phyloP scores from a whole-genome alignment of 2,329 filamentous ascomycete genomes.

The Aspergillus eucalypticola region DNA sequence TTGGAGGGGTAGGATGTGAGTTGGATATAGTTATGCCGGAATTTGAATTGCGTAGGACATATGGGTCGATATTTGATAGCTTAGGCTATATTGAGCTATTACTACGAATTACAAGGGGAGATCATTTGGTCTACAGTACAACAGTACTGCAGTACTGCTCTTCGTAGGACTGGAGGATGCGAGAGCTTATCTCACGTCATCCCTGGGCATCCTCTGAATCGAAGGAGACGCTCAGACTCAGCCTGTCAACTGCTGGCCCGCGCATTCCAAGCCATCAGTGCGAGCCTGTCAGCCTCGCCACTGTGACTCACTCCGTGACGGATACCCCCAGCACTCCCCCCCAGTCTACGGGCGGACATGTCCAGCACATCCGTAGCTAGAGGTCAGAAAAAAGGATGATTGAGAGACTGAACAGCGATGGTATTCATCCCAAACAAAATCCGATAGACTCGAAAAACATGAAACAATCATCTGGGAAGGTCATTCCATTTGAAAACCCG shows the following conservation, averaged over 20 bases:
- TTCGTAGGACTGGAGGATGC: neutral
- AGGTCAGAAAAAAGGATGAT: neutral
- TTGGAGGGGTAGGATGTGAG: too few species aligned
- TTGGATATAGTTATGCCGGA: too few species aligned
- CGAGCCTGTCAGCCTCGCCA: neutral
- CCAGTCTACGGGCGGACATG: neutral
- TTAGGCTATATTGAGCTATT: too few species aligned
- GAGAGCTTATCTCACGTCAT: neutral
- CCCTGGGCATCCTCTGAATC: neutral
- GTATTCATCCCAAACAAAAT: constrained; percentile 5
- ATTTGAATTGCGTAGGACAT: too few species aligned
- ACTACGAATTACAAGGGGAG: too few species aligned
- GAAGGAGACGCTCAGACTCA: neutral
- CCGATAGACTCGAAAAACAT: constrained; percentile 1
- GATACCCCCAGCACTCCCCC: neutral
- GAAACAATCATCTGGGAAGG: neutral
- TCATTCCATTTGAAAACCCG: neutral
- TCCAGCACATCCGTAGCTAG: neutral
- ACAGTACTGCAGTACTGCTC: neutral
- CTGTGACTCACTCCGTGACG: neutral
- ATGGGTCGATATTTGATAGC: too few species aligned
- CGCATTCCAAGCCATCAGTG: too few species aligned
- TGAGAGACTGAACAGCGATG: constrained; percentile 9
- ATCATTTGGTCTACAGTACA: too few species aligned
- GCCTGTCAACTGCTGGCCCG: neutral